Evolutionary conservation across 2,329 filamentous ascomycete species (phyloP).

Genomic region (Penicillium janthinellum): DNA sequence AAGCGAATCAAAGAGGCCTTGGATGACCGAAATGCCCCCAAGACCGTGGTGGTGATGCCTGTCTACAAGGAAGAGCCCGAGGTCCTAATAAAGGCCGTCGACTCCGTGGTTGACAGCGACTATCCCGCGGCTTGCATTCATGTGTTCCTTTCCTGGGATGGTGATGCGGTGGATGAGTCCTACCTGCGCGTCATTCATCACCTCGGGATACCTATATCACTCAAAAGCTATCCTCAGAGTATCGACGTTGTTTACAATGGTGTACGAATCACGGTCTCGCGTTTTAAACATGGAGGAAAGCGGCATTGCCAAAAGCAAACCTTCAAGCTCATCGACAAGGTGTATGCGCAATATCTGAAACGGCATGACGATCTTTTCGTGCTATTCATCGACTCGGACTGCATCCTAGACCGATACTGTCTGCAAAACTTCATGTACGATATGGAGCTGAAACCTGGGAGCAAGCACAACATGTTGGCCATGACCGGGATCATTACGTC

Average conservation of each 20-base stretch:
- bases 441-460: constrained; percentile 95
- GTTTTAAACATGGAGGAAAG: constrained; percentile 92
- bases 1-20: constrained; percentile 82
- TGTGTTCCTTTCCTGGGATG: constrained; percentile 93
- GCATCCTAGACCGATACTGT: constrained; percentile 86
- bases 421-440: constrained; percentile 98
- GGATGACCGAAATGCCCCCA: constrained; percentile 83
- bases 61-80: constrained; percentile 91
- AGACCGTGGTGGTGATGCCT: constrained; percentile 95
- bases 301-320: constrained; percentile 91
- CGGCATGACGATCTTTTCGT: constrained; percentile 91
- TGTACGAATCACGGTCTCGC: constrained; percentile 83
- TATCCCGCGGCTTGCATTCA: constrained; percentile 92
- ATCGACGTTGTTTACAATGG: constrained; percentile 86
- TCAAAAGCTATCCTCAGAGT: constrained; percentile 80
- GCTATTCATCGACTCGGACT: constrained; percentile 96
- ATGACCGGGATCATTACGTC: constrained; percentile 98
- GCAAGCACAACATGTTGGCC: constrained; percentile 87
- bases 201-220: constrained; percentile 72
- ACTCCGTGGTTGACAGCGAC: constrained; percentile 91
- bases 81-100: constrained; percentile 78
- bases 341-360: constrained; percentile 84
- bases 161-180: constrained; percentile 82
- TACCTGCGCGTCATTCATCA: constrained; percentile 84
- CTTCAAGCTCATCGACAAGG: constrained; percentile 88